A percentile compares a stretch with the other conserved stretches of the same genome.
These are phyloP conservation scores for Vitis amurensis DNA, from an alignment of 164 flowering plant species.

Conservation along the genomic window DNA sequence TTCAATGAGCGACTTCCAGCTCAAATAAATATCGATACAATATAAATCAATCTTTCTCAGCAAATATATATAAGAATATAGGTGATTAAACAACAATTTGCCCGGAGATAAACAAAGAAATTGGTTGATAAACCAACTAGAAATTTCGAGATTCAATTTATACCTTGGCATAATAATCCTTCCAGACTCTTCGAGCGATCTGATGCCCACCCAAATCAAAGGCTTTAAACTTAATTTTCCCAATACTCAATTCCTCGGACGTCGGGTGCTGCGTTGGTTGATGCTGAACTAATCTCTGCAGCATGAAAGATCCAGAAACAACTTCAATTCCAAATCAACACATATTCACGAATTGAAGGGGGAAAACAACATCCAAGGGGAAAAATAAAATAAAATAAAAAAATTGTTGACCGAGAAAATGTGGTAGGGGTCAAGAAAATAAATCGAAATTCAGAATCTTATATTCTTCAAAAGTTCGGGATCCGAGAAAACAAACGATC, in stretches of 20 bases:
- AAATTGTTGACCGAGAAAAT: neutral
- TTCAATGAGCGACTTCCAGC: neutral
- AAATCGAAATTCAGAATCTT: neutral
- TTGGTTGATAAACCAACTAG: neutral
- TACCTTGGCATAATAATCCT: conserved; percentile 59
- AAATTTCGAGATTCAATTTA: neutral
- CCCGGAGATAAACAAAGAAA: no score
- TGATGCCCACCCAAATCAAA: conserved; percentile 63
- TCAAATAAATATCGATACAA: neutral
- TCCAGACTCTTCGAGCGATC: conserved; percentile 62
- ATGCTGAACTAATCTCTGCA: conserved; percentile 39
- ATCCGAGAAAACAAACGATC: no score
- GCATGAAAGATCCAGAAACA: neutral
- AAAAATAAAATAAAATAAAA: neutral
- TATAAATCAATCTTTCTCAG: neutral
- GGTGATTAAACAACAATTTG: no score
- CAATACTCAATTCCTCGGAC: conserved; percentile 43
- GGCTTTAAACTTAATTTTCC: conserved; percentile 44
- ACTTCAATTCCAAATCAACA: neutral
- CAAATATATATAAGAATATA: no score
- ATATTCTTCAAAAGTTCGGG: neutral
- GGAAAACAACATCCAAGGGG: neutral
- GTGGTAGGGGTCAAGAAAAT: no score
- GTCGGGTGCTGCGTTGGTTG: conserved; percentile 51
- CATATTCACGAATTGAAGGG: neutral